Percentiles rank a stretch among this genome's conserved stretches.
Evolutionary conservation across 164 flowering plant genomes (phyloP).

Genomic region (Nymphaea colorata): DNA sequence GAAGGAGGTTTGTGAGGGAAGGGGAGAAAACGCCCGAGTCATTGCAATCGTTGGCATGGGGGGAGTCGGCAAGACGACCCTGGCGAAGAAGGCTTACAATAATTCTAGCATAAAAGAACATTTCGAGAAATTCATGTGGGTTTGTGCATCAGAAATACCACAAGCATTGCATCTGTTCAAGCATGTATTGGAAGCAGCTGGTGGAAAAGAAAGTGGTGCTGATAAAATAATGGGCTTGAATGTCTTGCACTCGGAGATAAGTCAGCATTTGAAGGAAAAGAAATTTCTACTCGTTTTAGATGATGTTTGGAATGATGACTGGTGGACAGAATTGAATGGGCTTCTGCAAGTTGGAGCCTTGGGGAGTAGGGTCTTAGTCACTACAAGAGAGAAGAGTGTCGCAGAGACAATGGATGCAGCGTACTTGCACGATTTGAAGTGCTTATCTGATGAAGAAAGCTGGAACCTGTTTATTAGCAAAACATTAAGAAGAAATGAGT

Average conservation of each 20-base stretch:
- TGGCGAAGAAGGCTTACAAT: background rate
- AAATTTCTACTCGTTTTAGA: background rate
- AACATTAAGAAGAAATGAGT: background rate
- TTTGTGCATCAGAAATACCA: background rate
- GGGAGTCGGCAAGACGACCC: background rate
- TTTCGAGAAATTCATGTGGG: constrained; percentile 2
- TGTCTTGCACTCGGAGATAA: background rate
- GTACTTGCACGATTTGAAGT: background rate
- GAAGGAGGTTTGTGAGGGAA: background rate
- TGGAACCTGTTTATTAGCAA: background rate
- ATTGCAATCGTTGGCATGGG: constrained; percentile 1
- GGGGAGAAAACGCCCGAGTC: background rate
- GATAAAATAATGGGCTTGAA: background rate
- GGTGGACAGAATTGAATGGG: background rate
- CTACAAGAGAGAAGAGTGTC: background rate
- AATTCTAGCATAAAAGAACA: background rate
- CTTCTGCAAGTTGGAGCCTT: background rate
- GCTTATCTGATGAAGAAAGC: background rate
- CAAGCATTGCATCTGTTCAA: background rate
- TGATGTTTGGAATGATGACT: background rate
- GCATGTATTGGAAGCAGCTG: background rate
- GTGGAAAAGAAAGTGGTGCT: background rate
- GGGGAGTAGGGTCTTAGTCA: background rate
- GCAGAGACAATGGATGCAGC: background rate
- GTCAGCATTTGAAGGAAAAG: background rate